Evolutionary conservation across 148 eudicot genomes (phyloP), one percentile per base, ranked within the genome.

Genomic region (Pharnaceum exiguum): DNA sequence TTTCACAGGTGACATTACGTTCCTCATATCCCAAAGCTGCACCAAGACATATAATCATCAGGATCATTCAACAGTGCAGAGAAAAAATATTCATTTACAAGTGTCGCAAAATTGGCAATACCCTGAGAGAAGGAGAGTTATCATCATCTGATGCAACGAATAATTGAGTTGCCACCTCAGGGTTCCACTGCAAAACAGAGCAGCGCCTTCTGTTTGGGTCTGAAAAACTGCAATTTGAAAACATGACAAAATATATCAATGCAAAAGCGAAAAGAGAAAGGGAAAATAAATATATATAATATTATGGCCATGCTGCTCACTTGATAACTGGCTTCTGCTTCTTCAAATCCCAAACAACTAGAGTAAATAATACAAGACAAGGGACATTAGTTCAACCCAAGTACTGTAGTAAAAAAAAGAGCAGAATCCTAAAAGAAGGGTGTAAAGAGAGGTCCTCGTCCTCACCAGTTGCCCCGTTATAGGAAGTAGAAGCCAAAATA

Each of bases 1-100:
- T 74, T 71, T 86, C 44, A 93, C 79, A 25, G 99, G 99, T 59
- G 85, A 52, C 82, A 85, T 77, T 45, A 58, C 68, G 65, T 88
- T 85, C 51, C 96, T 81, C 99, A 93, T 83, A 75, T 93, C 99
- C 96, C 96, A 89, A 49, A 88, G 80, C 99, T 93, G 87, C 71
- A 77, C 33, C 60, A 26, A 64, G 38, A 24, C 5, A 24, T 5
- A 17, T 31, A 30, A 17, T 46, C 33, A 4, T 69, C 22, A 65
- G 58, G 69, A 29, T 66, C 15, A 18, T 24, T 47, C 15, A 26
- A 39, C 13, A 50, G 33, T 50, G 39, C 7, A 26, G 31, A 39
- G 52, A 25, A 9, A n/a, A 32, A 42, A 29, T 45, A 17, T 43
- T 18, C 13, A 32, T 9, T 18, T 19, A 45, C 10, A 2, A 31